Percentiles rank a stretch among this genome's conserved stretches.
Conservation (phyloP, 164 flowering plant genomes). For the Liriodendron chinense region DNA sequence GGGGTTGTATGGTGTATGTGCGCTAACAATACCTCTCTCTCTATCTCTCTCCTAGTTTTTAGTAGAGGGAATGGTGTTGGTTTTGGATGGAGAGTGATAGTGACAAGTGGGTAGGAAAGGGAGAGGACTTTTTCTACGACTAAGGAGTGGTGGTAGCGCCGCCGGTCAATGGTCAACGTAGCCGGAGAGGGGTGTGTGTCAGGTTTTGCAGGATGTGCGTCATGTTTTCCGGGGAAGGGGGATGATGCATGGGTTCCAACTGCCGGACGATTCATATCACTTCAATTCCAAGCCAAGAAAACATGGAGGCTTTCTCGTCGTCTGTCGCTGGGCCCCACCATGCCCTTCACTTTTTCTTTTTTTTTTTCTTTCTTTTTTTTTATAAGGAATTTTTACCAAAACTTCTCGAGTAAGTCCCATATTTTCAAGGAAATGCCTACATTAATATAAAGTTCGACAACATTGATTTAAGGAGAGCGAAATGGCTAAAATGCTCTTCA, state of each 20-base stretch:
- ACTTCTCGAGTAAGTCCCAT: too few species aligned
- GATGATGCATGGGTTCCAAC: slow-evolving; percentile 26
- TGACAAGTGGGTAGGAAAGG: slow-evolving; percentile 52
- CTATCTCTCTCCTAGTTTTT: slow-evolving; percentile 37
- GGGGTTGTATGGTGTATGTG: slow-evolving; percentile 1
- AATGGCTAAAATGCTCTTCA: too few species aligned
- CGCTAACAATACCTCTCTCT: too few species aligned
- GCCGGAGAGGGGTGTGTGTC: not conserved
- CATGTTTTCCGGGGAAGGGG: slow-evolving; percentile 17
- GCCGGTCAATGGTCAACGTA: slow-evolving; percentile 24
- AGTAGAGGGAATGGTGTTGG: slow-evolving; percentile 32
- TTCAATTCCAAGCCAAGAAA: slow-evolving; percentile 77
- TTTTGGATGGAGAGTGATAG: slow-evolving; percentile 24
- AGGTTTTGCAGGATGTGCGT: not conserved
- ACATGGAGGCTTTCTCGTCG: slow-evolving; percentile 1
- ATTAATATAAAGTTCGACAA: too few species aligned
- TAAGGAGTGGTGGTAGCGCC: slow-evolving; percentile 30
- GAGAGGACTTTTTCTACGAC: slow-evolving; percentile 43
- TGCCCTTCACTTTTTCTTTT: not conserved
- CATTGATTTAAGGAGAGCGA: too few species aligned
- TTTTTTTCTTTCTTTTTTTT: not conserved
- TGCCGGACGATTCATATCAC: slow-evolving; percentile 52
- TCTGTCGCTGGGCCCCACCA: slow-evolving; percentile 14
- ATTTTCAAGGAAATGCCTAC: not conserved
- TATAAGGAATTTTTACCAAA: too few species aligned